phyloP scores from a whole-genome alignment of 78 protist species.

The Dictyostelium firmibasis region DNA sequence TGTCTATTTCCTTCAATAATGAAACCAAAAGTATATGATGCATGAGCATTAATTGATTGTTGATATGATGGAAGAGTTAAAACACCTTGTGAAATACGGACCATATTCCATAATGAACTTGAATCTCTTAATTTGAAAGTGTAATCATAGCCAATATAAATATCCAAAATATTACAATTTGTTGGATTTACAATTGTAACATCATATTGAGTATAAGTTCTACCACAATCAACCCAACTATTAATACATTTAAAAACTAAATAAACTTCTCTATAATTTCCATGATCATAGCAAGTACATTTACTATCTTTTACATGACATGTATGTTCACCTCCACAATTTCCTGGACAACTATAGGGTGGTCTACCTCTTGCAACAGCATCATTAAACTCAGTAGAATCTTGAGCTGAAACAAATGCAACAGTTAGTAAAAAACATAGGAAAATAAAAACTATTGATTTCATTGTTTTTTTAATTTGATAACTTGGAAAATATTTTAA shows the following conservation, averaged over 20 bases:
- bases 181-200: background rate
- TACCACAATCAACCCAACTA: background rate
- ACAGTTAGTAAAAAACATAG: background rate
- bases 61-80: background rate
- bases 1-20: background rate
- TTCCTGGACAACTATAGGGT: background rate
- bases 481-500: too few species aligned
- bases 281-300: background rate
- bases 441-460: background rate
- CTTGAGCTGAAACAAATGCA: background rate
- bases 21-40: conserved; percentile 37
- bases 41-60: too few species aligned
- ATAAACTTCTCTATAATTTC: background rate
- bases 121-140: background rate
- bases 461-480: too few species aligned
- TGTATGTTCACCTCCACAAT: background rate
- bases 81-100: background rate
- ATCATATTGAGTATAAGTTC: conserved; percentile 17
- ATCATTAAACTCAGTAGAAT: background rate
- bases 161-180: background rate
- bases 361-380: background rate
- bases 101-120: conserved; percentile 13
- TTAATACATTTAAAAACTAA: background rate
- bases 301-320: background rate
- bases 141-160: conserved; percentile 7